Conservation (phyloP, 306 rosid genomes). For the Sesbania bispinosa region DNA sequence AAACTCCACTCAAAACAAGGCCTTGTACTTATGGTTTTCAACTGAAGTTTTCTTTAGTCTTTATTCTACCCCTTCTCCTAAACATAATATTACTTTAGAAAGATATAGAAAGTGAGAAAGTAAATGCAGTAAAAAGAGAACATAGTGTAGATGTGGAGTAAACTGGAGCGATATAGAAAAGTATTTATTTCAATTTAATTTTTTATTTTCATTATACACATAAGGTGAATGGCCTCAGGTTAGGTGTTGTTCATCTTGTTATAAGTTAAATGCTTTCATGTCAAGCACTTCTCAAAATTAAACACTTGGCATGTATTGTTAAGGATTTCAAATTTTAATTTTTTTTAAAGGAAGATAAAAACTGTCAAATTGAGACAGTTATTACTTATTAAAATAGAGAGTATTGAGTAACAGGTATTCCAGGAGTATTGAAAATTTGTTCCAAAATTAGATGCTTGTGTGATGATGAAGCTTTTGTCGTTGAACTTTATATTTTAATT, state of each 20-base stretch:
- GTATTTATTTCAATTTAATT: neutral
- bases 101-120: neutral
- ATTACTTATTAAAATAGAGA: too few relatives aligned
- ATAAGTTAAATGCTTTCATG: constrained; percentile 1
- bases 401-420: too few relatives aligned
- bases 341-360: too few relatives aligned
- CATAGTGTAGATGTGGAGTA: neutral
- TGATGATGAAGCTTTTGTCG: neutral
- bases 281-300: too few relatives aligned
- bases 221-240: neutral
- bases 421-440: too few relatives aligned
- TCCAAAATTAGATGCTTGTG: constrained; percentile 1
- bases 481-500: neutral
- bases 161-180: neutral
- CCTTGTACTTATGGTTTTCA: neutral
- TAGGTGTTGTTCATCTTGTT: neutral
- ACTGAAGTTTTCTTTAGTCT: neutral
- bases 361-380: too few relatives aligned
- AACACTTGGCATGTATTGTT: too few relatives aligned
- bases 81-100: neutral
- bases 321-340: too few relatives aligned
- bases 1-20: neutral
- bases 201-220: neutral
- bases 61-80: neutral
- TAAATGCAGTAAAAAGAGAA: neutral